These are phyloP conservation scores for Fusarium neocosmosporiellum DNA, from an alignment of 2,329 filamentous ascomycete species.

Conservation along the genomic window DNA sequence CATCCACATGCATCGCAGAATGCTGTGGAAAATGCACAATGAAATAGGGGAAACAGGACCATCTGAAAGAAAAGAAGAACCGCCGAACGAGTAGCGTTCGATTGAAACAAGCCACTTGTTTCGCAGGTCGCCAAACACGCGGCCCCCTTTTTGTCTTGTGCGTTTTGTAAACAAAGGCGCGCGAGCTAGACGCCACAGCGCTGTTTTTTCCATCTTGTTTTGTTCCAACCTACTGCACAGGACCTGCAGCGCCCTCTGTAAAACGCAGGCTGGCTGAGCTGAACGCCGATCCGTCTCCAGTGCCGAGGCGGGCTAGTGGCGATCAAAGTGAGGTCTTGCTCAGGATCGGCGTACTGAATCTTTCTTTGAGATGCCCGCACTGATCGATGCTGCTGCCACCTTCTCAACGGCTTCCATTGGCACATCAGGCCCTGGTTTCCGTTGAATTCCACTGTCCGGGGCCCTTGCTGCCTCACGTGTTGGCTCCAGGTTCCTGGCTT, in stretches of 20 bases:
- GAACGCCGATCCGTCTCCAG: neutral
- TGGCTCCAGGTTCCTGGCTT: neutral
- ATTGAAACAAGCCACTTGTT: neutral
- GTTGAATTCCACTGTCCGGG: neutral
- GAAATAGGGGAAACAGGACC: neutral
- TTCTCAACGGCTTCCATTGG: neutral
- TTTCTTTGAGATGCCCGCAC: neutral
- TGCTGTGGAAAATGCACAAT: neutral
- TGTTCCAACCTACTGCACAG: neutral
- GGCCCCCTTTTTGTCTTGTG: neutral
- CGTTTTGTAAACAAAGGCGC: neutral
- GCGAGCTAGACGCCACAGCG: neutral
- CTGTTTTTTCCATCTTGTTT: neutral
- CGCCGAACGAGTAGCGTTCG: neutral
- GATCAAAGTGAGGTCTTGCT: neutral
- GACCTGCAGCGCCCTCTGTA: neutral
- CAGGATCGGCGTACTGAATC: neutral
- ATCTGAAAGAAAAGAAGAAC: neutral
- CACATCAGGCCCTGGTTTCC: neutral
- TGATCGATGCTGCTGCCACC: neutral
- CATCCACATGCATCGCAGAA: neutral
- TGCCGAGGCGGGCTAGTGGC: neutral
- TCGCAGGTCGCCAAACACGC: neutral
- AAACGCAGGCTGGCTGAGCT: neutral
- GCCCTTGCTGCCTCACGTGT: neutral